Evolutionary conservation across 2,329 filamentous ascomycete genomes (phyloP).

Genomic region (Grosmannia huntii): DNA sequence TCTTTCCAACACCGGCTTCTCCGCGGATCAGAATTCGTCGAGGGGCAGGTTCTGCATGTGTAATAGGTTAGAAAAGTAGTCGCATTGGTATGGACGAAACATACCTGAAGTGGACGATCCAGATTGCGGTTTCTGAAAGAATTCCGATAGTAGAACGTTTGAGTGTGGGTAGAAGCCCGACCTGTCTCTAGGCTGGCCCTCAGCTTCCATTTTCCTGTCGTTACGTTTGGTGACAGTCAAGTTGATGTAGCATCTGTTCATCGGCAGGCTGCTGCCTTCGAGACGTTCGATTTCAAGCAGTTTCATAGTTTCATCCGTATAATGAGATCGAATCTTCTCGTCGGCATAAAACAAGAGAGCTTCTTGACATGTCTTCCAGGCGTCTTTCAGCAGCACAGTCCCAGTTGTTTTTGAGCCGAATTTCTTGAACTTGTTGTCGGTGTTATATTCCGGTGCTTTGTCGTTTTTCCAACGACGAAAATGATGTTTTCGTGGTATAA

Average conservation of each 20-base stretch:
- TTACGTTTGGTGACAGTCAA: neutral
- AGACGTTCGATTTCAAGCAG: neutral
- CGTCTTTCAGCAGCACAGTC: neutral
- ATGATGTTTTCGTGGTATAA: neutral
- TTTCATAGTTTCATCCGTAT: neutral
- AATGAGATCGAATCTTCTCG: neutral
- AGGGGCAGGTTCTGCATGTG: too few species aligned
- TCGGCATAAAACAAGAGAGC: neutral
- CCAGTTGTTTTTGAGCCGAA: neutral
- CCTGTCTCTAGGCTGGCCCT: neutral
- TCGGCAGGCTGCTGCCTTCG: neutral
- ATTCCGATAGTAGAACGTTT: neutral
- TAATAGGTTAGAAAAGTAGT: neutral
- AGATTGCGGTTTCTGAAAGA: neutral
- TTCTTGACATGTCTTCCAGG: neutral
- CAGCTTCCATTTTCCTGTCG: neutral
- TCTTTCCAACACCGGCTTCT: slow-evolving; percentile 25
- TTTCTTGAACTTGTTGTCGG: neutral
- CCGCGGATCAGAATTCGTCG: slow-evolving; percentile 19
- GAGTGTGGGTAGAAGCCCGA: neutral
- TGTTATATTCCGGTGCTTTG: neutral
- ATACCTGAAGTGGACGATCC: neutral
- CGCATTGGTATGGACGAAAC: neutral
- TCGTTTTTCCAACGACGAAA: neutral
- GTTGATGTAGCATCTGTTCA: neutral